Evolutionary conservation across 2,329 filamentous ascomycete species (phyloP), one percentile per base, ranked within the genome.

Genomic region (Verticillium klebahnii): DNA sequence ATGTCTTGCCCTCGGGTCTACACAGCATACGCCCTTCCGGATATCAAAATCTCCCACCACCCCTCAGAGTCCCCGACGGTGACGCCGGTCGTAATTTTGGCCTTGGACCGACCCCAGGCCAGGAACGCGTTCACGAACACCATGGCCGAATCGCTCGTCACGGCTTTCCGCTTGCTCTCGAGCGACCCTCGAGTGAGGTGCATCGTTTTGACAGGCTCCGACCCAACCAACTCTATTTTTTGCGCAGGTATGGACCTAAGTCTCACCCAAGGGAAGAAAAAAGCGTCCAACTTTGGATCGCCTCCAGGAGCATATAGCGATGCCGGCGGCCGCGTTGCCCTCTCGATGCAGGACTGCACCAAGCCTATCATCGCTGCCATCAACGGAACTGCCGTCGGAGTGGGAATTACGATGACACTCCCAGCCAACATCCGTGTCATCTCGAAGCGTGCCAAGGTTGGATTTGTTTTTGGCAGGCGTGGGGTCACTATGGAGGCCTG

Each of bases 401-500:
- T 87, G 2, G 85, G 85, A 23, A 82, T 87, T 66, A 88, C 85
- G 39, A 84, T 87, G 81, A 85, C 84, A 31, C 77, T 88, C 4
- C 79, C 85, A 1, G 82, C 81, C 59, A 79, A 78, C 57, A 78
- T 85, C 58, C 77, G 82, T 58, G 68, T 89, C 64, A 84, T 78
- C 45, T 85, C 83, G 65, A 71, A 75, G 40, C 74, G 76, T 12
- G 87, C 89, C 2, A 89, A 89, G 69, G 83, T 92, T 64, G 90
- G 89, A 58, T 91, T 92, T 70, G 89, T 92, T 19, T 93, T 93
- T 72, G 81, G 83, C 25, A 82, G 89, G 29, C 81, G 89, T 54
- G 90, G 89, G 1, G 80, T 93, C 68, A 80, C 86, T 62, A 88
- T 90, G 83, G 90, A 93, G 74, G 89, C 88, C 0, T 88, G 85